Conservation (phyloP, 495 filamentous ascomycete genomes). For the Geoglossum glabrum region DNA sequence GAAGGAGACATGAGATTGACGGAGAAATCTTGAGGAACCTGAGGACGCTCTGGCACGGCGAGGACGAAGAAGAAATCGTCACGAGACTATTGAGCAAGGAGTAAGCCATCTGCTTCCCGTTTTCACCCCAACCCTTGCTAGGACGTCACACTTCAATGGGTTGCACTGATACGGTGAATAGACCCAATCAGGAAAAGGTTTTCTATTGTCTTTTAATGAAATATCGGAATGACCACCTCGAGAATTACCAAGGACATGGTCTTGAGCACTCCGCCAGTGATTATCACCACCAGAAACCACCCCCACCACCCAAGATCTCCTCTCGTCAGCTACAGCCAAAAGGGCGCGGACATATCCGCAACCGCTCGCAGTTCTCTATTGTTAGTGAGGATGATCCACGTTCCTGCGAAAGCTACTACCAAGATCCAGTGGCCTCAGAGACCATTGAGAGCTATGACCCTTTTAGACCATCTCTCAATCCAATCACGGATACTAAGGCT, state of each 20-base stretch:
- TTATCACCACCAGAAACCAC: constrained; percentile 55
- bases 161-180: constrained; percentile 15
- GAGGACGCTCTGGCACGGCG: constrained; percentile 71
- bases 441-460: constrained; percentile 60
- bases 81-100: constrained; percentile 42
- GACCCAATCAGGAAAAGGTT: constrained; percentile 69
- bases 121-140: constrained; percentile 6
- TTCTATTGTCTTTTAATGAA: constrained; percentile 71
- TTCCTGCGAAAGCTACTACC: constrained; percentile 22
- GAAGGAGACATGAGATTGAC: constrained; percentile 42
- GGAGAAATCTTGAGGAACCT: constrained; percentile 62
- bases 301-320: constrained; percentile 20
- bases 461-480: constrained; percentile 43
- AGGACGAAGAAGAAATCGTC: constrained; percentile 48
- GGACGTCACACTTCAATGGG: not conserved
- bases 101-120: constrained; percentile 29
- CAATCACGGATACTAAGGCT: constrained; percentile 18
- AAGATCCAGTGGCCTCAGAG: constrained; percentile 25
- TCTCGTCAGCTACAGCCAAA: constrained; percentile 10
- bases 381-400: constrained; percentile 33
- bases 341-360: constrained; percentile 23
- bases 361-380: constrained; percentile 50
- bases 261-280: constrained; percentile 68
- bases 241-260: constrained; percentile 56
- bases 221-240: constrained; percentile 61